Evolutionary conservation across 176 grass and related monocot genomes (phyloP), one percentile per base, ranked within the genome.

Genomic region (Bromus sterilis): DNA sequence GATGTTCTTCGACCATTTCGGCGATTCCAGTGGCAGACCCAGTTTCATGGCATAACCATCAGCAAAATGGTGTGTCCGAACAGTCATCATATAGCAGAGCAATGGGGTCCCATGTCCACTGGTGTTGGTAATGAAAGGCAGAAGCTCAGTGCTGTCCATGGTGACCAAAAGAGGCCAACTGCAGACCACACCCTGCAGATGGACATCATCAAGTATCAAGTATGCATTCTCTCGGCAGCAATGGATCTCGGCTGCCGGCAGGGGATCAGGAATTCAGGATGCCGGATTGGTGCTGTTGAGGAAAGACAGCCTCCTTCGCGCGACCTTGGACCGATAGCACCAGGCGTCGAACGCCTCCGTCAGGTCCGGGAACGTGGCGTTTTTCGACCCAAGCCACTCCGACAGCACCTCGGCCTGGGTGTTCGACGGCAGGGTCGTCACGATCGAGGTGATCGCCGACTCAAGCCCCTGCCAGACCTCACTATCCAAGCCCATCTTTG

Each of bases 311-410:
- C 88, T 90, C 77, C 82, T 85, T 73, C 71, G 73, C 5, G 92
- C 88, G 71, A 91, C 85, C 89, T 95, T 98, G 7, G 92, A 92
- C 69, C 95, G 83, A 58, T 90, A 95, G 74, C 90, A 95, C 96
- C 96, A 93, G 72, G 90, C 82, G 49, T 98, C 92, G 42, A 98
- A 95, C 14, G 85, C 92, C 72, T 95, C 93, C 11, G 89, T 89
- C 79, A 93, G 76, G 79, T 99, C 92, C 3, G 80, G 96, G 77
- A 91, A 99, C 6, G 65, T 71, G 23, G 74, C 66, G 84, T 99
- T 69, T 49, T 95, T 65, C 0, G 82, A 95, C 65, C 67, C 83
- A 69, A 98, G 85, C 96, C 92, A 95, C 83, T 78, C 71, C 1
- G 87, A 84, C 69, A 99, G 71, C 65, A 95, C 95, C 62, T 87